These are phyloP conservation scores for Suhomyces choctaworum DNA, from an alignment of 1,139 yeast genomes.

Conservation along the genomic window DNA sequence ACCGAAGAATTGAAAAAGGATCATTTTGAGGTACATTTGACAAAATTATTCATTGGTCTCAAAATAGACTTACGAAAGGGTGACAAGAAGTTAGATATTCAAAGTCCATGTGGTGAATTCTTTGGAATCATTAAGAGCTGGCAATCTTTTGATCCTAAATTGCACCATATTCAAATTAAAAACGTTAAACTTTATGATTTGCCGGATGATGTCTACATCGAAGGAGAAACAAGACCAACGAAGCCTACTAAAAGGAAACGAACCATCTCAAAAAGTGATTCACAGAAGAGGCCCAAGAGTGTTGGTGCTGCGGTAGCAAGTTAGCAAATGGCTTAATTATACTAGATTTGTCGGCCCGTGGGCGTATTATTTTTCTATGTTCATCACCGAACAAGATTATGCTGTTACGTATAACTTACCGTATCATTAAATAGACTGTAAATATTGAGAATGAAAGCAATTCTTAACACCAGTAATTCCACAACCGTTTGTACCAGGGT, in stretches of 20 bases:
- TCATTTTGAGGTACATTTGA: slow-evolving; percentile 54
- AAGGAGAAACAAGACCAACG: slow-evolving; percentile 73
- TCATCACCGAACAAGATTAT: too few species aligned
- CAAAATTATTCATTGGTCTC: slow-evolving; percentile 80
- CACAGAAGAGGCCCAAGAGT: neutral
- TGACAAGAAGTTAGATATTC: slow-evolving; percentile 76
- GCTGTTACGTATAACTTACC: too few species aligned
- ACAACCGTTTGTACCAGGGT: slow-evolving; percentile 19
- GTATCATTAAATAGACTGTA: too few species aligned
- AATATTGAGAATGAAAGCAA: neutral
- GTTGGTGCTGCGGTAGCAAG: neutral
- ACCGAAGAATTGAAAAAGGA: slow-evolving; percentile 16
- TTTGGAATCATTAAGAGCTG: slow-evolving; percentile 76
- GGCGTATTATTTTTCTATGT: too few species aligned
- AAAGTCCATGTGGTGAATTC: slow-evolving; percentile 89
- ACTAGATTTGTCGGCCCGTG: too few species aligned
- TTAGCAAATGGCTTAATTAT: neutral
- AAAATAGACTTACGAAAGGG: slow-evolving; percentile 54
- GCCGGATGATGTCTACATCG: slow-evolving; percentile 81
- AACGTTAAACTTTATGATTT: slow-evolving; percentile 79
- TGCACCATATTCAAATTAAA: slow-evolving; percentile 65
- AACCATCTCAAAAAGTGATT: neutral
- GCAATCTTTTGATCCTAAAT: slow-evolving; percentile 60
- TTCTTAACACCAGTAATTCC: slow-evolving; percentile 19
- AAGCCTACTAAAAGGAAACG: slow-evolving; percentile 42